Evolutionary conservation across 805 yeast species (phyloP).

Genomic region (Debaryomyces tyrocola): DNA sequence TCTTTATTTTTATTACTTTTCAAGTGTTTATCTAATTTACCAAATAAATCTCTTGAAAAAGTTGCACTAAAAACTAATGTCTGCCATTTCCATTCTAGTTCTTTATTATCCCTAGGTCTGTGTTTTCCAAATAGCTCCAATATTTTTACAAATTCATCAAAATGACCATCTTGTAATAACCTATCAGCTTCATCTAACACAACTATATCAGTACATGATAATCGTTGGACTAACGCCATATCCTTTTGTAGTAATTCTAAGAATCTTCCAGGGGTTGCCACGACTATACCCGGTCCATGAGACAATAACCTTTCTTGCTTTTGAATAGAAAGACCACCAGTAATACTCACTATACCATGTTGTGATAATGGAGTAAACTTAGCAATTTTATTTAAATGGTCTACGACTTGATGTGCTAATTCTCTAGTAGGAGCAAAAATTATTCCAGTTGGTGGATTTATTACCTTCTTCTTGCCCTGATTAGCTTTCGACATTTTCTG

Average conservation of each 20-base stretch:
- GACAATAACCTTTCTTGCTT: slow-evolving; percentile 82
- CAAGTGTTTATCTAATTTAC: slow-evolving; percentile 55
- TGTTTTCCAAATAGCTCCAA: slow-evolving; percentile 59
- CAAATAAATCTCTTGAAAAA: slow-evolving; percentile 77
- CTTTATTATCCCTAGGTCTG: slow-evolving; percentile 39
- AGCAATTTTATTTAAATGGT: slow-evolving; percentile 64
- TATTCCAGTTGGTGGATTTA: slow-evolving; percentile 63
- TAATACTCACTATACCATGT: slow-evolving; percentile 68
- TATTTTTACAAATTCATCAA: slow-evolving; percentile 83
- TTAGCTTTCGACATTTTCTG: slow-evolving; percentile 17
- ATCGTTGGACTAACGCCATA: slow-evolving; percentile 40
- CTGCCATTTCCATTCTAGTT: slow-evolving; percentile 56
- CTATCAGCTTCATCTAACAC: slow-evolving; percentile 97
- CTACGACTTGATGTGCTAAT: slow-evolving; percentile 88
- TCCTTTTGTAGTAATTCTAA: slow-evolving; percentile 74
- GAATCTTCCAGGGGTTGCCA: slow-evolving; percentile 95
- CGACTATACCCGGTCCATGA: slow-evolving; percentile 75
- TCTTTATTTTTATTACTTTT: slow-evolving; percentile 21
- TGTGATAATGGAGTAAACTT: slow-evolving; percentile 52
- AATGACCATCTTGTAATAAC: slow-evolving; percentile 91
- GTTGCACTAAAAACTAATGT: slow-evolving; percentile 95
- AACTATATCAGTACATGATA: slow-evolving; percentile 48
- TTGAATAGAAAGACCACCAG: slow-evolving; percentile 94
- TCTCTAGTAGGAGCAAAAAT: slow-evolving; percentile 96
- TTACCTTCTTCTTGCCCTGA: slow-evolving; percentile 15